Percentiles rank a stretch among this genome's conserved stretches.
These are phyloP conservation scores for Talaromyces verruculosus DNA, from an alignment of 2,329 filamentous ascomycete species.

Conservation along the genomic window DNA sequence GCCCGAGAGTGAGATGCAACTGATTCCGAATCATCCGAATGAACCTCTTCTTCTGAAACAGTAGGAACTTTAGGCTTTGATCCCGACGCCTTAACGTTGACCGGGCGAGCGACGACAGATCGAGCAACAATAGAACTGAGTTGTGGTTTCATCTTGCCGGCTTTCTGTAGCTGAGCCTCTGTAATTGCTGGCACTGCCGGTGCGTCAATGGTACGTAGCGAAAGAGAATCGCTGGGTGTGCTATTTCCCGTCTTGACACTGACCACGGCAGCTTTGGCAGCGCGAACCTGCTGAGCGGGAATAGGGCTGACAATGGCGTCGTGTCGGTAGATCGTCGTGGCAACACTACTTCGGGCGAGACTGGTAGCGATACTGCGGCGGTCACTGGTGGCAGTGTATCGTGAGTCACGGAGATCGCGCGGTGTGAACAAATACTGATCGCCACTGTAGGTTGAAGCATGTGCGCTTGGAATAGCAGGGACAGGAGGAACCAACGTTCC, in stretches of 20 bases:
- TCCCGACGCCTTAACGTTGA: slow-evolving; percentile 44
- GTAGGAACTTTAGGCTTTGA: slow-evolving; percentile 34
- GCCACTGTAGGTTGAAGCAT: slow-evolving; percentile 45
- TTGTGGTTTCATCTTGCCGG: slow-evolving; percentile 34
- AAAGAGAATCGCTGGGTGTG: slow-evolving; percentile 45
- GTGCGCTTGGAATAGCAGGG: slow-evolving; percentile 72
- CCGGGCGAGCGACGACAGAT: slow-evolving; percentile 45
- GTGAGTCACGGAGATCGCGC: slow-evolving; percentile 84
- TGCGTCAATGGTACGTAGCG: slow-evolving; percentile 43
- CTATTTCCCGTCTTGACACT: slow-evolving; percentile 75
- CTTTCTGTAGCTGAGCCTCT: slow-evolving; percentile 42
- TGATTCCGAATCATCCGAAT: slow-evolving; percentile 21
- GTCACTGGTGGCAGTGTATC: slow-evolving; percentile 68
- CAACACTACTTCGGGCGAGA: slow-evolving; percentile 63
- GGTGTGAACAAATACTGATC: slow-evolving; percentile 94
- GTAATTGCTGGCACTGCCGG: slow-evolving; percentile 75
- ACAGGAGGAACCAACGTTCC: slow-evolving; percentile 84
- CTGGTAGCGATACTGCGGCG: slow-evolving; percentile 53
- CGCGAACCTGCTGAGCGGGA: slow-evolving; percentile 81
- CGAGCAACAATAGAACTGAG: slow-evolving; percentile 48
- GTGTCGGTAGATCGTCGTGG: slow-evolving; percentile 91
- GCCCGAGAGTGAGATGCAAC: slow-evolving; percentile 26
- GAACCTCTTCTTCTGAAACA: slow-evolving; percentile 32
- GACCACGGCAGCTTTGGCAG: slow-evolving; percentile 87
- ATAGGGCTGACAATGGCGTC: slow-evolving; percentile 77